Conservation (phyloP, 2,329 filamentous ascomycete species). For the Meredithiella fracta region DNA sequence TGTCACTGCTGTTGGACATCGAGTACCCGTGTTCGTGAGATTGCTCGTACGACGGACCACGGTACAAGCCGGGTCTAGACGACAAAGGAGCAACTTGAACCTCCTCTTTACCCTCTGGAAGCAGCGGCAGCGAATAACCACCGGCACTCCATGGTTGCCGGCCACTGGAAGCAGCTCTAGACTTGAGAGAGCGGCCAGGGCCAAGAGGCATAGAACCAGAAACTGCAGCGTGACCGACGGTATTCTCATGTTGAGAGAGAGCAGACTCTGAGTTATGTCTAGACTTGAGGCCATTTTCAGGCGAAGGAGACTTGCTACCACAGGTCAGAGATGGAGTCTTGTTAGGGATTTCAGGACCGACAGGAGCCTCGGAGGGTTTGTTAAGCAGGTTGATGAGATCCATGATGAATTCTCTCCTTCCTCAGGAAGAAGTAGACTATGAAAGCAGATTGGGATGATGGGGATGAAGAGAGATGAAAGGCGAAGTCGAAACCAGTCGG, state of each 20-base stretch:
- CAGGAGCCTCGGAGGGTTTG: constrained; percentile 8
- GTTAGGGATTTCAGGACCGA: constrained; percentile 7
- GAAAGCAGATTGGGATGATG: neutral
- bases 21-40: constrained; percentile 15
- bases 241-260: constrained; percentile 2
- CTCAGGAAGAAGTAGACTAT: constrained; percentile 4
- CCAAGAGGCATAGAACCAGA: constrained; percentile 6
- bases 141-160: constrained; percentile 33
- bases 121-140: constrained; percentile 31
- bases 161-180: constrained; percentile 19
- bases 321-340: constrained; percentile 13
- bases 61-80: constrained; percentile 6
- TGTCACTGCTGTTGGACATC: constrained; percentile 16
- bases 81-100: constrained; percentile 16
- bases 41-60: constrained; percentile 14
- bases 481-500: constrained; percentile 13
- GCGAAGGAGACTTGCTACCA: constrained; percentile 20
- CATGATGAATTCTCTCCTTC: constrained; percentile 10
- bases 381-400: constrained; percentile 14
- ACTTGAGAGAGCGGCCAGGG: constrained; percentile 6
- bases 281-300: constrained; percentile 17
- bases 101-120: constrained; percentile 23
- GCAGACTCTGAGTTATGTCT: constrained; percentile 12
- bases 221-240: neutral
- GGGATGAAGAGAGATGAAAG: constrained; percentile 1